Evolutionary conservation across 768 basidiomycete species (phyloP).

Genomic region (Tricholoma matsutake): DNA sequence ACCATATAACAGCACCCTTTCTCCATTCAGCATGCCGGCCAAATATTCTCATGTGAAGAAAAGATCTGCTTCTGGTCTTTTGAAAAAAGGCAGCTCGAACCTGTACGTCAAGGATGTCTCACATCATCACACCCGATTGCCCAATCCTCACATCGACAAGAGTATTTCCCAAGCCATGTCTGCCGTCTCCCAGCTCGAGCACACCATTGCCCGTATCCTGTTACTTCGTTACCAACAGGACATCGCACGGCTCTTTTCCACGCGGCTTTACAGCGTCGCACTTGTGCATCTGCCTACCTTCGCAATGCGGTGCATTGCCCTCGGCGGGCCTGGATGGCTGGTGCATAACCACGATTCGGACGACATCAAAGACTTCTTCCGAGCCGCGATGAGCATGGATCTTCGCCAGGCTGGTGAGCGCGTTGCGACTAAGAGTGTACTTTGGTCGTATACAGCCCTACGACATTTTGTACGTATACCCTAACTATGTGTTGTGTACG

Average conservation of each 20-base stretch:
- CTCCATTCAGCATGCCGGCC: slow-evolving; percentile 48
- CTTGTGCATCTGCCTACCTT: slow-evolving; percentile 67
- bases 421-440: slow-evolving; percentile 74
- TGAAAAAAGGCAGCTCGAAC: slow-evolving; percentile 39
- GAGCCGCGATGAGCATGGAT: slow-evolving; percentile 70
- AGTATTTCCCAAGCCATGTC: slow-evolving; percentile 53
- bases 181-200: slow-evolving; percentile 65
- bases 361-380: slow-evolving; percentile 73
- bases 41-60: slow-evolving; percentile 80
- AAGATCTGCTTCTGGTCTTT: slow-evolving; percentile 44
- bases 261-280: slow-evolving; percentile 60
- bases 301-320: slow-evolving; percentile 58
- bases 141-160: slow-evolving; percentile 51
- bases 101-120: slow-evolving; percentile 29
- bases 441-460: slow-evolving; percentile 78
- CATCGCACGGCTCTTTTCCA: slow-evolving; percentile 71
- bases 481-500: slow-evolving; percentile 11
- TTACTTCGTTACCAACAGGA: slow-evolving; percentile 72
- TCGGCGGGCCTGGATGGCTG: slow-evolving; percentile 66
- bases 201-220: slow-evolving; percentile 64
- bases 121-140: slow-evolving; percentile 30
- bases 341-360: slow-evolving; percentile 65
- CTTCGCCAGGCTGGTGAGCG: slow-evolving; percentile 75
- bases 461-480: slow-evolving; percentile 62
- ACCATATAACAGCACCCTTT: background rate